Evolutionary conservation across 306 rosid genomes (phyloP), one percentile per base, ranked within the genome.

Genomic region (peach (Prunus persica)): DNA sequence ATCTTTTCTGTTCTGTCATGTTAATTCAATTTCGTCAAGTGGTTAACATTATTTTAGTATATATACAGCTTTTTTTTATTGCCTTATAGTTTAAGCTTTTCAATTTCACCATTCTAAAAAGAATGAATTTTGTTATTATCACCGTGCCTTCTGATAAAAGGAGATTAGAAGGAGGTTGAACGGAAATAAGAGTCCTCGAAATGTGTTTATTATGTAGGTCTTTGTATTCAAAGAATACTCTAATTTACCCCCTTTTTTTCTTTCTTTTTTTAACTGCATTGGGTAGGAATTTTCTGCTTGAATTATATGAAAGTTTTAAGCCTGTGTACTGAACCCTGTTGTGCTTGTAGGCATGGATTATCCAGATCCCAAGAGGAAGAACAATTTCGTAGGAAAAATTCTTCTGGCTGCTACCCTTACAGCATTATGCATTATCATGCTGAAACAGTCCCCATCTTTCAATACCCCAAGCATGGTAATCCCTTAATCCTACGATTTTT

Each of bases 371-470:
- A 96, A 92, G 82, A 83, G 88, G 89, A 92, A 89, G 95, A 84
- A 87, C 71, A 85, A 78, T 74, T 62, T 80, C 75, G 80, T 91
- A 22, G 99, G 91, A 72, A 96, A 93, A 79, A 79, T 96, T 76
- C 28, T 91, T 73, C 88, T 91, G 83, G 93, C 89, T 82, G 99
- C 90, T 71, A 75, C 81, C 25, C 82, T 96, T 24, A 91, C 97
- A 0, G 86, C 93, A 76, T 50, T 96, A 85, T 92, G 97, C 75
- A 86, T 96, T 69, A 47, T 96, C 63, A 57, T 96, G 93, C 85
- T 96, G 86, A 92, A 88, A 88, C 92, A 79, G 79, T 92, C 99
- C 75, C 90, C 96, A 70, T 82, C 85, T 50, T 90, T 95, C 70
- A 92, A 71, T 73, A 51, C 96, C 61, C 88, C 96, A 24, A 90